Conservation (phyloP, 2,329 filamentous ascomycete species). For the Scedosporium boydii region DNA sequence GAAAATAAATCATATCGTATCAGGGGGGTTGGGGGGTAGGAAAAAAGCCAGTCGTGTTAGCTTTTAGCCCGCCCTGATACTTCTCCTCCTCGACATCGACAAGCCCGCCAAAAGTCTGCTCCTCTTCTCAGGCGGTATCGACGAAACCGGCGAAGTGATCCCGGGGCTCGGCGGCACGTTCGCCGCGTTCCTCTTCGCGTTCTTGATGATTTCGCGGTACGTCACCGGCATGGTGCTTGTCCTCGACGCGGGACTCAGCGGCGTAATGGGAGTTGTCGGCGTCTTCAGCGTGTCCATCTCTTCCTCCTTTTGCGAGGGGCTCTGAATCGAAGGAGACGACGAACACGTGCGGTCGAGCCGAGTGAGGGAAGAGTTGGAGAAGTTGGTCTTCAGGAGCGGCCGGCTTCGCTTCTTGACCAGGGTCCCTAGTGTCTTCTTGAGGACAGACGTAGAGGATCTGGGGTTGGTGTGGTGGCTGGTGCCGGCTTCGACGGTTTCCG, state of each 20-base stretch:
- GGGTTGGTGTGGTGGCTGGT: conserved; percentile 15
- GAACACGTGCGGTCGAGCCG: background rate
- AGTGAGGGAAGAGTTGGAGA: background rate
- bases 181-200: conserved; percentile 31
- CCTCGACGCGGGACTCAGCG: background rate
- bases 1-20: background rate
- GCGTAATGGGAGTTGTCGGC: background rate
- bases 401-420: conserved; percentile 46
- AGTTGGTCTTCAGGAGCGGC: conserved; percentile 28
- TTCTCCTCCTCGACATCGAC: conserved; percentile 11
- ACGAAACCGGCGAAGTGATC: conserved; percentile 13
- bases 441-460: conserved; percentile 35
- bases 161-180: conserved; percentile 8
- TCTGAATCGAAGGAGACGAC: conserved; percentile 22
- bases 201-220: conserved; percentile 37
- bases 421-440: conserved; percentile 41
- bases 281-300: conserved; percentile 14
- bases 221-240: conserved; percentile 25
- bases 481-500: conserved; percentile 12
- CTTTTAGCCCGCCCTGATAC: conserved; percentile 1
- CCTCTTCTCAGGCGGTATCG: conserved; percentile 3
- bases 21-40: background rate
- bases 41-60: background rate
- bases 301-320: conserved; percentile 24
- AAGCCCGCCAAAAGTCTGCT: conserved; percentile 4